Conservation (phyloP, 768 basidiomycete species). For the Stropharia rugosoannulata region DNA sequence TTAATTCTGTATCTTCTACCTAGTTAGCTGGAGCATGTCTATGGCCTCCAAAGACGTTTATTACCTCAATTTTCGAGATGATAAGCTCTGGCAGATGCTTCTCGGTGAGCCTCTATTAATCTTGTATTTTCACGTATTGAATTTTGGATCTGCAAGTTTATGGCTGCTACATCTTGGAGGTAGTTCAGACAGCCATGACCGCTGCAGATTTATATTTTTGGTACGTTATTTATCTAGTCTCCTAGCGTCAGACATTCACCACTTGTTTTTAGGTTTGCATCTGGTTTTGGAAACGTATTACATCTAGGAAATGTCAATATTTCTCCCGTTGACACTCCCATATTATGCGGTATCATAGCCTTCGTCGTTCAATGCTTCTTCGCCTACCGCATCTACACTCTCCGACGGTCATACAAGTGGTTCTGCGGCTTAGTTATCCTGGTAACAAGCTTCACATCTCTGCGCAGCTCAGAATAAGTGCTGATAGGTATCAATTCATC, state of each 20-base stretch:
- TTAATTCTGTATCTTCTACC: neutral
- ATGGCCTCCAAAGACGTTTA: constrained; percentile 1
- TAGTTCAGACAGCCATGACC: constrained; percentile 10
- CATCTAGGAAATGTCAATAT: constrained; percentile 16
- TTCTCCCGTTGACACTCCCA: constrained; percentile 16
- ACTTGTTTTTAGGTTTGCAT: constrained; percentile 11
- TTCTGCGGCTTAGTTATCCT: constrained; percentile 8
- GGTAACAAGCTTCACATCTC: neutral
- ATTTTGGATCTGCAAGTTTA: neutral
- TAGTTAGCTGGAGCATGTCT: neutral
- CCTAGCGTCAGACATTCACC: neutral
- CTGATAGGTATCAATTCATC: neutral
- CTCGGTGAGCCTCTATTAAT: neutral
- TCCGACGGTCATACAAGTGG: constrained; percentile 4
- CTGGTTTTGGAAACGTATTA: constrained; percentile 14
- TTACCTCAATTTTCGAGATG: constrained; percentile 11
- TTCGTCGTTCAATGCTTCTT: constrained; percentile 20
- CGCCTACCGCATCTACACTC: constrained; percentile 17
- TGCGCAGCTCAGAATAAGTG: neutral
- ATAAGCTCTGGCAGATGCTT: constrained; percentile 6
- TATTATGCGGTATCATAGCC: constrained; percentile 18
- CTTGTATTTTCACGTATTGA: neutral
- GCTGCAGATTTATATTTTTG: constrained; percentile 8
- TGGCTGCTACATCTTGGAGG: constrained; percentile 4
- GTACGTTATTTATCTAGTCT: neutral